Conservation (phyloP, 805 yeast genomes). For the Metschnikowia kofuensis region DNA sequence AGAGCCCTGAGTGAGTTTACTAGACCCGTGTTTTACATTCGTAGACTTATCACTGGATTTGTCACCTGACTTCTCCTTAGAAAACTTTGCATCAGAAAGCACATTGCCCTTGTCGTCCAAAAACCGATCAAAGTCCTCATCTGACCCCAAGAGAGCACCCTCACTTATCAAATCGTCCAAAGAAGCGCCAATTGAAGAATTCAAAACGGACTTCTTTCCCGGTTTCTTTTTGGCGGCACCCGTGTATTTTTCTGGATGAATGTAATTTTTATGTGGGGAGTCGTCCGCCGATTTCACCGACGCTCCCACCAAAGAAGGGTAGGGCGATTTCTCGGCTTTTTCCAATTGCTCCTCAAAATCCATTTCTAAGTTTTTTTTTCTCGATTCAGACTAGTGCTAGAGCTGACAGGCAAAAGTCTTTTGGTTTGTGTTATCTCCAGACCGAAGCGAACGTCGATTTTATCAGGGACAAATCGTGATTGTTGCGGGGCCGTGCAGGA, state of each 20-base stretch:
- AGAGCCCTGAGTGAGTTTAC: constrained; percentile 1
- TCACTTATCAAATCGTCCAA: constrained; percentile 49
- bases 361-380: constrained; percentile 4
- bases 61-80: constrained; percentile 2
- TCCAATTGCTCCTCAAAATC: constrained; percentile 41
- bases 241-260: constrained; percentile 43
- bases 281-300: constrained; percentile 49
- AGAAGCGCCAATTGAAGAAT: constrained; percentile 47
- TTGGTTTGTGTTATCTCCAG: no score
- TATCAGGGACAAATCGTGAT: constrained; percentile 1
- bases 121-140: constrained; percentile 50
- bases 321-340: constrained; percentile 44
- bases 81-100: constrained; percentile 43
- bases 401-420: no score
- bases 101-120: constrained; percentile 54
- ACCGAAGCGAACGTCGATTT: not conserved
- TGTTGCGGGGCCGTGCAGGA: constrained; percentile 5
- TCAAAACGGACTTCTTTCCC: constrained; percentile 16
- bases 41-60: not conserved
- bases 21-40: not conserved
- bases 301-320: constrained; percentile 55
- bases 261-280: constrained; percentile 42
- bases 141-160: constrained; percentile 47
- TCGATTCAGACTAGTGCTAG: no score
- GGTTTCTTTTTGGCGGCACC: constrained; percentile 20